Evolutionary conservation across 2,329 filamentous ascomycete species (phyloP), one percentile per base, ranked within the genome.

Genomic region (Aspergillus candidus): DNA sequence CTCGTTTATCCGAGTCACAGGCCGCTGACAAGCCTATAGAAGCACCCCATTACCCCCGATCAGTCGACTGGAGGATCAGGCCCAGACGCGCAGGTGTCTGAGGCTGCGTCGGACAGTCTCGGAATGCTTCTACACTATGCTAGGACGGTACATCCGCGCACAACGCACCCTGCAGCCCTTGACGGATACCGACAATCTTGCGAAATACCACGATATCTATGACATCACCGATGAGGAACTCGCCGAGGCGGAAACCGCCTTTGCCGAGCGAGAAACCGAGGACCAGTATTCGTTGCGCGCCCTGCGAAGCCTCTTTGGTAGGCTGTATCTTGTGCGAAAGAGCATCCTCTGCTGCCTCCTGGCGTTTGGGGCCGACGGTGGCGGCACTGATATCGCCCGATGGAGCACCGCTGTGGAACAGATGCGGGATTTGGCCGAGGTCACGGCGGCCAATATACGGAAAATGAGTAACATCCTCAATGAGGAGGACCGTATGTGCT

Each of bases 151-250:
- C 57, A 79, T 83, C 41, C 79, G 86, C 53, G 82, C 85, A 11
- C 84, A 83, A 50, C 73, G 76, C 33, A 74, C 75, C 3, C 72
- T 97, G 14, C 83, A 83, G 60, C 78, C 78, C 1, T 80, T 94
- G 43, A 81, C 90, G 2, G 83, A 90, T 61, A 80, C 86, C 58
- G 78, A 85, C 38, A 87, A 95, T 58, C 71, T 98, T 35, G 88
- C 94, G 56, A 93, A 89, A 67, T 94, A 95, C 62, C 86, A 93
- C 57, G 91, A 97, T 60, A 85, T 91, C 48, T 90, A 91, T 61
- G 86, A 90, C 53, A 80, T 91, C 48, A 86, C 79, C 49, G 77
- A 83, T 45, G 78, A 82, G 44, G 86, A 90, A 61, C 79, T 88
- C 31, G 76, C 79, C 14, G 84, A 88, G 55, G 79, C 83, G n/a